Evolutionary conservation across 2,329 filamentous ascomycete species (phyloP).

Genomic region (Tolypocladium cylindrosporum): DNA sequence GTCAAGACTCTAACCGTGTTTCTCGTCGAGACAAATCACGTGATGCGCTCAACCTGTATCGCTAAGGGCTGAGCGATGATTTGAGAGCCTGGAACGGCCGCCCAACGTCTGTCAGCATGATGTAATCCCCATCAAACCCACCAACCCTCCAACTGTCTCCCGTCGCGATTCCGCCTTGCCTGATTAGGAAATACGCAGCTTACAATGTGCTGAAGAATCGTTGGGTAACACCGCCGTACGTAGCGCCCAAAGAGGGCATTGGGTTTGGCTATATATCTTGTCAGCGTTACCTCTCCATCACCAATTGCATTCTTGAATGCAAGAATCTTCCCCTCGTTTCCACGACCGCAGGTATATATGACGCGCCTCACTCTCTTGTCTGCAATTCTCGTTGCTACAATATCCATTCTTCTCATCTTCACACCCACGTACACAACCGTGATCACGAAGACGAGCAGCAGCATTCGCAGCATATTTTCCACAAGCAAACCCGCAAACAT

Average conservation of each 20-base stretch:
- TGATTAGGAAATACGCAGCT: not conserved
- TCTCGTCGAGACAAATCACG: not conserved
- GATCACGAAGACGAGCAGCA: conserved; percentile 6
- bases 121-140: not conserved
- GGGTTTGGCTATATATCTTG: not conserved
- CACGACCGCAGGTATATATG: conserved; percentile 24
- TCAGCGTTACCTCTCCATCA: conserved; percentile 7
- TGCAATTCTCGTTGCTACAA: conserved; percentile 25
- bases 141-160: not conserved
- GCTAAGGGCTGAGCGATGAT: not conserved
- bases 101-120: conserved; percentile 2
- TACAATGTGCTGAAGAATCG: conserved; percentile 4
- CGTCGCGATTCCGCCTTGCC: not conserved
- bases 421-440: conserved; percentile 7
- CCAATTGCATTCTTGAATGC: conserved; percentile 7
- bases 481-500: conserved; percentile 1
- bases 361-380: conserved; percentile 19
- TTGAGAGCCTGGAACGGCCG: not conserved
- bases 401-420: conserved; percentile 26
- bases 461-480: conserved; percentile 2
- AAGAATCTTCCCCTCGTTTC: conserved; percentile 16
- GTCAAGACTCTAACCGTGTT: no score
- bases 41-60: not conserved
- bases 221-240: not conserved
- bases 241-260: not conserved